phyloP scores from a whole-genome alignment of 306 rosid species.

The Fragaria iinumae region DNA sequence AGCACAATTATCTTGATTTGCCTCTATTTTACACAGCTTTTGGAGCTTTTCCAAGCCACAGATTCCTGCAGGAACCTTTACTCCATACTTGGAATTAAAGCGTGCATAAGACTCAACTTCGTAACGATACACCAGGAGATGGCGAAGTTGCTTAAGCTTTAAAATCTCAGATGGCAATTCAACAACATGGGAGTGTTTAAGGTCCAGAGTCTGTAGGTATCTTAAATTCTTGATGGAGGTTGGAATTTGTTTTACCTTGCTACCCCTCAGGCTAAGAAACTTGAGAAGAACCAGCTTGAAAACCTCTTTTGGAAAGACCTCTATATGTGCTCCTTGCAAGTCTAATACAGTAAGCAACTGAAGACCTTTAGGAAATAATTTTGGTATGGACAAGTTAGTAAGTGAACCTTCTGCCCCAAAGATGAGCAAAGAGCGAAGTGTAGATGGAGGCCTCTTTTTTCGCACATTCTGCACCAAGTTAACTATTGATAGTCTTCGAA shows the following conservation, averaged over 20 bases:
- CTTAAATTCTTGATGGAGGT: conserved; percentile 26
- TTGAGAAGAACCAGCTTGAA: conserved; percentile 23
- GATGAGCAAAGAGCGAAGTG: conserved; percentile 57
- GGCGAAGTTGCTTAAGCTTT: conserved; percentile 33
- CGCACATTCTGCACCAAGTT: conserved; percentile 34
- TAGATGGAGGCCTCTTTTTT: conserved; percentile 33
- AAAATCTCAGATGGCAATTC: conserved; percentile 32
- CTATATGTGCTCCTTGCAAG: conserved; percentile 19
- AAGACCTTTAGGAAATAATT: conserved; percentile 12
- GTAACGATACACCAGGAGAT: conserved; percentile 28
- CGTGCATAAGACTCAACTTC: conserved; percentile 9
- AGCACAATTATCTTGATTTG: neutral
- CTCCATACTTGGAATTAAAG: conserved; percentile 22
- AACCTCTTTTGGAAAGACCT: conserved; percentile 20
- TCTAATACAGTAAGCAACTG: conserved; percentile 37
- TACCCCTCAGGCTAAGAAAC: conserved; percentile 33
- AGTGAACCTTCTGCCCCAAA: conserved; percentile 37
- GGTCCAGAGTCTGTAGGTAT: conserved; percentile 35
- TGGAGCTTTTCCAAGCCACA: conserved; percentile 26
- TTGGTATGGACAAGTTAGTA: conserved; percentile 13
- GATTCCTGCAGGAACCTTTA: conserved; percentile 22
- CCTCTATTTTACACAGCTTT: conserved; percentile 37
- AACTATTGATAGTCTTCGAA: conserved; percentile 44
- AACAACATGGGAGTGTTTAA: conserved; percentile 26
- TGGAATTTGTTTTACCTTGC: conserved; percentile 25